Evolutionary conservation across 2,329 filamentous ascomycete species (phyloP), one percentile per base, ranked within the genome.

Genomic region (Thermothelomyces thermophilus): DNA sequence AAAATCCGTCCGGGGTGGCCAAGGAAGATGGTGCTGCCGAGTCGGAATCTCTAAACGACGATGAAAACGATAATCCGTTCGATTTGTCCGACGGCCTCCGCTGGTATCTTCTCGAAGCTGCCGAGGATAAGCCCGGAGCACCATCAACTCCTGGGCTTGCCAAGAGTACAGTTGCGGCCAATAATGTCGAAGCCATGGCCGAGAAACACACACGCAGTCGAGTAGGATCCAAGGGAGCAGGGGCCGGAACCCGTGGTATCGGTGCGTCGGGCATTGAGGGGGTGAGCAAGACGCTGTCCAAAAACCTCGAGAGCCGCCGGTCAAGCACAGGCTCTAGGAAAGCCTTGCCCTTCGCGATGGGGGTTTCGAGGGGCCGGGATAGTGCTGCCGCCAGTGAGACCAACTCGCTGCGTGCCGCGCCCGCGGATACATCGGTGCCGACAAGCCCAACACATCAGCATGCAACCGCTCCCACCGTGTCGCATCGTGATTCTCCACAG

Each of bases 11-110:
- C 5, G 31, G 41, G 8, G 20, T 33, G n/a, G 41, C 44, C 5
- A 50, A 43, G 16, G 51, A 46, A 20, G 66, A 69, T 51, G 50
- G 67, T 48, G 51, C 63, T 58, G 56, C 70, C 16, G 76, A 77
- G 53, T 72, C 71, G 1, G 75, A 76, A 51, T 76, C 75, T 1
- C 60, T 73, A 30, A 74, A 73, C 43, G 76, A 79, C 11, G 82
- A 84, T 35, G 89, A 95, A 57, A 90, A 95, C 56, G 93, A 97
- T 57, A 98, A 98, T 62, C 93, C 93, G 0, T 98, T 98, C 66
- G 90, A 96, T 61, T 76, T 98, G 11, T 95, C 90, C 0, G 93
- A 98, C 61, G 93, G 93, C 3, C 72, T 98, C 41, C 83, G 91
- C 30, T 98, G 93, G 93, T 97, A 96, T 68, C 78, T 98, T 5